Conservation (phyloP, 768 basidiomycete genomes). For the Russula sp. region DNA sequence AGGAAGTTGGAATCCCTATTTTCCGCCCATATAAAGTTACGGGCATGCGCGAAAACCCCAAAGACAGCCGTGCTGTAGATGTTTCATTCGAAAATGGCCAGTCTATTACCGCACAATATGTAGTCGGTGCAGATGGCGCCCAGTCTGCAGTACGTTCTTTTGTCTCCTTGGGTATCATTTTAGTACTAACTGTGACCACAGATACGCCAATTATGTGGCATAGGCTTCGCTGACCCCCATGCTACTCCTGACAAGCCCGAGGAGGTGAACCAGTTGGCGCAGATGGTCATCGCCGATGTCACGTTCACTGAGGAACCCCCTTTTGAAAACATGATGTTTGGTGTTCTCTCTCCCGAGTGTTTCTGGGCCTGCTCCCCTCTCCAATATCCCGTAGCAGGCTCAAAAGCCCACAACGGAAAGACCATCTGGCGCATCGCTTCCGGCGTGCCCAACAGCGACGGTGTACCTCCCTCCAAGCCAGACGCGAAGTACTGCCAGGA, state of each 20-base stretch:
- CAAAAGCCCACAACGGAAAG: slow-evolving; percentile 17
- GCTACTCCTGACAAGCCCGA: slow-evolving; percentile 25
- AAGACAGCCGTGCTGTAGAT: slow-evolving; percentile 31
- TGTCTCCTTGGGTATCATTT: neutral
- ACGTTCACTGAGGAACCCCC: slow-evolving; percentile 32
- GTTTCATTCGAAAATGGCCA: slow-evolving; percentile 45
- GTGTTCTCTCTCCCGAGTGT: slow-evolving; percentile 30
- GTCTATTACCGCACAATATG: slow-evolving; percentile 39
- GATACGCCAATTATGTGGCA: slow-evolving; percentile 39
- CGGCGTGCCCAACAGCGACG: slow-evolving; percentile 34
- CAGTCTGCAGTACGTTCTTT: slow-evolving; percentile 36
- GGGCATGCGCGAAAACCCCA: slow-evolving; percentile 32
- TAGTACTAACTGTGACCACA: slow-evolving; percentile 23
- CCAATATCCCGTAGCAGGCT: slow-evolving; percentile 29
- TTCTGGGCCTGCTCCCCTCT: slow-evolving; percentile 37
- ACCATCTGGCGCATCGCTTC: slow-evolving; percentile 38
- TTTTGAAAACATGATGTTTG: slow-evolving; percentile 24
- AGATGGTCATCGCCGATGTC: slow-evolving; percentile 46
- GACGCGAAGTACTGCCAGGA: slow-evolving; percentile 40
- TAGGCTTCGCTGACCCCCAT: slow-evolving; percentile 42
- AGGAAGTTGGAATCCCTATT: slow-evolving; percentile 32
- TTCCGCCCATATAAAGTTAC: slow-evolving; percentile 37
- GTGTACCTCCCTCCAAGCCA: slow-evolving; percentile 35
- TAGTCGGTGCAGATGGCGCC: slow-evolving; percentile 49
- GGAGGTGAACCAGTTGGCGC: slow-evolving; percentile 30